These are phyloP conservation scores for Exophiala bonariae DNA, from an alignment of 2,329 filamentous ascomycete genomes.

Conservation along the genomic window DNA sequence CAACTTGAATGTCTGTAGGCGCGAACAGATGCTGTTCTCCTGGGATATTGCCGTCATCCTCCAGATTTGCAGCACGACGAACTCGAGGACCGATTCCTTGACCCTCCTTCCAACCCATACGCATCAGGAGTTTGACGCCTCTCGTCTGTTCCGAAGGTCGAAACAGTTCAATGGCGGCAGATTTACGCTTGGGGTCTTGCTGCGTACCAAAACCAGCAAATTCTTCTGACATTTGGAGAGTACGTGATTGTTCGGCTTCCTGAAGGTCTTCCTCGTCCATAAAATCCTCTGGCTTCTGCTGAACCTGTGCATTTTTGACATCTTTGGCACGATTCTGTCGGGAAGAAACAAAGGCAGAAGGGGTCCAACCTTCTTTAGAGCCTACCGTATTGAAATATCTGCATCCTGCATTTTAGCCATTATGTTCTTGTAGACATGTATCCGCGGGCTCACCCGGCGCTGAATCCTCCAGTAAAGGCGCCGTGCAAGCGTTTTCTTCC, in stretches of 20 bases:
- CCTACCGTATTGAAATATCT: constrained; percentile 98
- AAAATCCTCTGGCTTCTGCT: constrained; percentile 79
- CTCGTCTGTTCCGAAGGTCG: constrained; percentile 75
- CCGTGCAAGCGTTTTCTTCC: constrained; percentile 90
- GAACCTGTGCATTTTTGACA: constrained; percentile 47
- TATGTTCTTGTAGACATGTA: constrained; percentile 31
- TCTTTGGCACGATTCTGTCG: constrained; percentile 75
- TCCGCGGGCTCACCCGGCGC: constrained; percentile 73
- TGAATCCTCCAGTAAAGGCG: constrained; percentile 94
- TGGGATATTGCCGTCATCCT: constrained; percentile 37
- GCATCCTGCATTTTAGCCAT: constrained; percentile 36
- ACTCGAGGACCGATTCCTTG: constrained; percentile 91
- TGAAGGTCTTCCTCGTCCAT: constrained; percentile 98
- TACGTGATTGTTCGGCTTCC: constrained; percentile 76
- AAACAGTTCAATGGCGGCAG: constrained; percentile 70
- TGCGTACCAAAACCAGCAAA: constrained; percentile 76
- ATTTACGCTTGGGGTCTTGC: constrained; percentile 52
- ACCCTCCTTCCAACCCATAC: constrained; percentile 94
- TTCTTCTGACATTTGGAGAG: constrained; percentile 68
- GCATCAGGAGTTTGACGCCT: constrained; percentile 79
- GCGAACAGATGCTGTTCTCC: constrained; percentile 73
- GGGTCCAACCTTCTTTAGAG: constrained; percentile 97
- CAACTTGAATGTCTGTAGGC: constrained; percentile 74
- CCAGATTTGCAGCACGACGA: constrained; percentile 68
- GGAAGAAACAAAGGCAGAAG: constrained; percentile 87